phyloP scores from a whole-genome alignment of 176 grass and related monocot genomes.

The Aegilops sharonensis region DNA sequence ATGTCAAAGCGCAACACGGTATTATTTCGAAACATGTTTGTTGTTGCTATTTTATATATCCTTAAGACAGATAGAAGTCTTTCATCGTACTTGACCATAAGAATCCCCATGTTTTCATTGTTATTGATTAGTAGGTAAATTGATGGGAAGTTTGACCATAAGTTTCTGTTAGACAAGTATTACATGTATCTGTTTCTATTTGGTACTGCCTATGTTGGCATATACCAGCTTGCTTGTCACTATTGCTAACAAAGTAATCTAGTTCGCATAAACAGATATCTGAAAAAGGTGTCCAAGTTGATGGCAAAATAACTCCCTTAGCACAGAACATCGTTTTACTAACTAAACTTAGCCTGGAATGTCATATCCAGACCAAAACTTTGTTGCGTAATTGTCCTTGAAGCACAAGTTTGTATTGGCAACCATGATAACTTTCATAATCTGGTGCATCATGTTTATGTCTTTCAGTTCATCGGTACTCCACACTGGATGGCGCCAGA shows the following conservation, averaged over 20 bases:
- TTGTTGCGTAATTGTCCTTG: background rate
- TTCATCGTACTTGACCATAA: slow-evolving; percentile 1
- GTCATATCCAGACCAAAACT: background rate
- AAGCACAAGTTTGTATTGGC: slow-evolving; percentile 2
- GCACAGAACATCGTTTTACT: background rate
- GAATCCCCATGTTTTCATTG: background rate
- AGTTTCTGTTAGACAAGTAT: slow-evolving; percentile 22
- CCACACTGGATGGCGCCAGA: slow-evolving; percentile 99
- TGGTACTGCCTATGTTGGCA: background rate
- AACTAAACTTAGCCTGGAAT: background rate
- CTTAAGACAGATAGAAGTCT: slow-evolving; percentile 10
- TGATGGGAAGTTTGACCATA: background rate
- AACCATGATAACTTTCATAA: slow-evolving; percentile 15
- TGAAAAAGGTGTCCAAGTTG: background rate
- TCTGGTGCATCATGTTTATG: slow-evolving; percentile 33
- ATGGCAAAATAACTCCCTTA: background rate
- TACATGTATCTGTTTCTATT: background rate
- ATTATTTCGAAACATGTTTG: slow-evolving; percentile 30
- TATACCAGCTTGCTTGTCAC: background rate
- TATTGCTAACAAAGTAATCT: slow-evolving; percentile 1
- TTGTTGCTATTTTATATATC: slow-evolving; percentile 22
- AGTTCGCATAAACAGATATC: slow-evolving; percentile 7
- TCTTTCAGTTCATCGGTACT: slow-evolving; percentile 95
- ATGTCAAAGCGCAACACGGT: slow-evolving; percentile 99
- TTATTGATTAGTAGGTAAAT: slow-evolving; percentile 18